Evolutionary conservation across 208 protist species (phyloP).

Genomic region (Trypanosoma conorhini): DNA sequence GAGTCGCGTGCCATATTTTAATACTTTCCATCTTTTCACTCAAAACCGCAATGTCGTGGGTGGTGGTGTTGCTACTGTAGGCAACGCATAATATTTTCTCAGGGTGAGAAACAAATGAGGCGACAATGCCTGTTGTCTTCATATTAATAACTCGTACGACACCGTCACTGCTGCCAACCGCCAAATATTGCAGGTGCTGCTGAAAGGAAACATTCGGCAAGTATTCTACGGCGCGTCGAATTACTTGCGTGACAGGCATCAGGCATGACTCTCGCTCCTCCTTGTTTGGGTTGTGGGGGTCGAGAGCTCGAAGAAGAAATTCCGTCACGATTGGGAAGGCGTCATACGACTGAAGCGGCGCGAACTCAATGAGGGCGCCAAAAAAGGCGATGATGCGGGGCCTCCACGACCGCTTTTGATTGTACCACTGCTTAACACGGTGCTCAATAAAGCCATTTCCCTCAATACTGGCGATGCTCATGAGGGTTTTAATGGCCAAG

Average conservation of each 20-base stretch:
- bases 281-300: slow-evolving; percentile 41
- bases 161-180: slow-evolving; percentile 62
- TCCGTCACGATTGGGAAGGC: slow-evolving; percentile 29
- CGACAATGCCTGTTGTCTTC: slow-evolving; percentile 52
- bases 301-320: slow-evolving; percentile 35
- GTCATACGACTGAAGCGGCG: slow-evolving; percentile 23
- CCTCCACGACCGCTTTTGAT: slow-evolving; percentile 25
- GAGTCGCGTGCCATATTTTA: slow-evolving; percentile 62
- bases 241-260: slow-evolving; percentile 43
- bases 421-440: slow-evolving; percentile 27
- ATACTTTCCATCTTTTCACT: slow-evolving; percentile 61
- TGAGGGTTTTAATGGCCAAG: slow-evolving; percentile 21
- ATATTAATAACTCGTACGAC: slow-evolving; percentile 68
- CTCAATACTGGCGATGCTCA: slow-evolving; percentile 22
- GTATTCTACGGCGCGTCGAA: slow-evolving; percentile 37
- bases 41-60: slow-evolving; percentile 73
- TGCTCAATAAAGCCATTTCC: slow-evolving; percentile 20
- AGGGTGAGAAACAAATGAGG: slow-evolving; percentile 56
- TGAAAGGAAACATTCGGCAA: slow-evolving; percentile 83
- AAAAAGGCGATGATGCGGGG: slow-evolving; percentile 29
- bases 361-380: slow-evolving; percentile 20
- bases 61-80: slow-evolving; percentile 72
- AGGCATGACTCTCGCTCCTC: slow-evolving; percentile 38
- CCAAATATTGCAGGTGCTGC: slow-evolving; percentile 62
- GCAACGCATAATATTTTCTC: slow-evolving; percentile 58